Conservation (phyloP, 768 basidiomycete genomes). For the Leccinum truebloodii region DNA sequence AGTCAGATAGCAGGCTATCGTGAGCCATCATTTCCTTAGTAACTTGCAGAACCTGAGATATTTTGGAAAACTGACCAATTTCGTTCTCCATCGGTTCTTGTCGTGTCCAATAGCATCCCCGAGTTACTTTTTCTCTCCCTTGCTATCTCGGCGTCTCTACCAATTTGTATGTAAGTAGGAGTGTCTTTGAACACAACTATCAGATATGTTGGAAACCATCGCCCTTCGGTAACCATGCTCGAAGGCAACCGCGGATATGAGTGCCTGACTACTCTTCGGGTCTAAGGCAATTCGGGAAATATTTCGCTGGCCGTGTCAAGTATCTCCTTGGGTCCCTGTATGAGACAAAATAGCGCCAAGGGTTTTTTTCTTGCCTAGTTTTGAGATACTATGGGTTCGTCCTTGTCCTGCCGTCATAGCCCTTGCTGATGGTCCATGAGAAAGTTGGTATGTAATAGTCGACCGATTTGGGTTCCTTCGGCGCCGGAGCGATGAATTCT, state of each 20-base stretch:
- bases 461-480: not conserved
- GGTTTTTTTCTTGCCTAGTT: not conserved
- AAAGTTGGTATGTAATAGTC: constrained; percentile 7
- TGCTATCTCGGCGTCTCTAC: not conserved
- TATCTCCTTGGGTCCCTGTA: not conserved
- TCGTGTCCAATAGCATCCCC: not conserved
- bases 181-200: not conserved
- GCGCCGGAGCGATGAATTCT: too few species aligned
- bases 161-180: not conserved
- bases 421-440: constrained; percentile 7
- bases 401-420: not conserved
- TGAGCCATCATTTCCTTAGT: not conserved
- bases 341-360: not conserved
- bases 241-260: not conserved
- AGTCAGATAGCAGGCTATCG: not conserved
- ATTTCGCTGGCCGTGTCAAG: not conserved
- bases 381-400: not conserved
- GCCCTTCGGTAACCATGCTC: not conserved
- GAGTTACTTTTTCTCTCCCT: not conserved
- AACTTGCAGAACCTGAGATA: constrained; percentile 13
- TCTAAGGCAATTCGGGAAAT: not conserved
- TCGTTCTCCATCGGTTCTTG: not conserved
- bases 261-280: not conserved
- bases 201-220: not conserved
- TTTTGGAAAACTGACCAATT: constrained; percentile 2